Evolutionary conservation across 352 stramenopile species (phyloP).

Genomic region (Blastocystis sp.): DNA sequence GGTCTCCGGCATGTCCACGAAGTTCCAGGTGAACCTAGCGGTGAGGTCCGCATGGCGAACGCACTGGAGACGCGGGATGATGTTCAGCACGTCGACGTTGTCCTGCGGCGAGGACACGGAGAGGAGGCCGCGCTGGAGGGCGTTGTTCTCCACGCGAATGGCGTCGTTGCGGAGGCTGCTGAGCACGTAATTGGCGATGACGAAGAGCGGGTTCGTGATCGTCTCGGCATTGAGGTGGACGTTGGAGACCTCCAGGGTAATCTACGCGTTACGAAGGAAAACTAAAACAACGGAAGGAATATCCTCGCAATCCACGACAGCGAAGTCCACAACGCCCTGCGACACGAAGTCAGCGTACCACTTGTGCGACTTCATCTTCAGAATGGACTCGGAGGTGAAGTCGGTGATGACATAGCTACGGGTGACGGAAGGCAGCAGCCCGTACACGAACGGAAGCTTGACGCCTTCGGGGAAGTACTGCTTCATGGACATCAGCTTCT

Average conservation of each 20-base stretch:
- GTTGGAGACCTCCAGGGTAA: constrained; percentile 44
- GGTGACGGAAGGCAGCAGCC: background rate
- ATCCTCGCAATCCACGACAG: constrained; percentile 59
- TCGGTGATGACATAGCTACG: constrained; percentile 67
- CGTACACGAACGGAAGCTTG: constrained; percentile 60
- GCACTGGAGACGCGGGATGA: constrained; percentile 54
- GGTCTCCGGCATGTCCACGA: background rate
- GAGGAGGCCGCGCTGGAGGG: constrained; percentile 25
- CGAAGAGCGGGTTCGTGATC: constrained; percentile 47
- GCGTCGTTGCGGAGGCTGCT: constrained; percentile 63
- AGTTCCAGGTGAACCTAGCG: constrained; percentile 16
- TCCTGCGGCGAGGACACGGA: constrained; percentile 14
- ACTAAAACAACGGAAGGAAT: background rate
- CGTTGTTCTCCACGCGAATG: constrained; percentile 47
- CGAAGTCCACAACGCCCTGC: constrained; percentile 59
- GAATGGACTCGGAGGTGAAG: constrained; percentile 56
- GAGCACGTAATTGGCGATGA: constrained; percentile 59
- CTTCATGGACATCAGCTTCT: constrained; percentile 62
- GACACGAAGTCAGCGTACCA: constrained; percentile 52
- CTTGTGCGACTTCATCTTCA: constrained; percentile 52
- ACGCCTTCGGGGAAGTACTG: constrained; percentile 43
- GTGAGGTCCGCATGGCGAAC: background rate
- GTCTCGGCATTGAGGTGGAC: background rate
- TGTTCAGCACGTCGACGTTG: constrained; percentile 23
- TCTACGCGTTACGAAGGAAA: constrained; percentile 13